Evolutionary conservation across 2,329 filamentous ascomycete genomes (phyloP), one percentile per base, ranked within the genome.

Genomic region (Beauveria sp.): DNA sequence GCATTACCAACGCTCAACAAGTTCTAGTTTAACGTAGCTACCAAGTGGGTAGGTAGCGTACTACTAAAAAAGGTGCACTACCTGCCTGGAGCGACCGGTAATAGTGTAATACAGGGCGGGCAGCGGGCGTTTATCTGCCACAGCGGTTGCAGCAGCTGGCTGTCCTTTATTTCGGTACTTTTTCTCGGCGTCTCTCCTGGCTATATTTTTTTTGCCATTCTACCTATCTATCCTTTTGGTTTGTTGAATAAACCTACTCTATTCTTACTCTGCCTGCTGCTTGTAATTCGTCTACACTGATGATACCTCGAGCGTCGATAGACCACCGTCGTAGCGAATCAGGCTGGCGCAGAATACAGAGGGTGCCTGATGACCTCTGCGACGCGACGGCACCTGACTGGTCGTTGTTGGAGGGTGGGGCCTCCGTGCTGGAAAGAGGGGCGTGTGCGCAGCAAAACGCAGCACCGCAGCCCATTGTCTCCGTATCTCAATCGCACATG

Each of bases 361-460:
- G 54, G 54, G 43, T 56, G 54, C 54, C 53, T 47, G 43, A 57
- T 57, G 55, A 57, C 55, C 55, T 37, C 43, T 20, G 14, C 22
- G 37, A 28, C 55, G 56, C 55, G 50, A 54, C 61, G 61, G 62
- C 66, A 67, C 54, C 66, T 68, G 66, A 68, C 66, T 68, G 66
- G 66, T 12, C 61, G 30, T 66, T 66, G 52, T 24, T 62, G 59
- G 63, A 61, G 64, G 66, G 63, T 40, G n/a, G 48, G 26, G 9
- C 30, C 30, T 34, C 2, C 28, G 28, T 30, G 10, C 30, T 34
- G 5, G 4, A 9, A 5, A 22, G 47, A 24, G 20, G 57, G 57
- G 57, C 30, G 57, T 59, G 57, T 53, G 28, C 47, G 37, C 30
- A 59, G 46, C 16, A 56, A 41, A 54, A 12, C 10, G 30, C 30